Evolutionary conservation across 148 eudicot genomes (phyloP).

Genomic region (Silene uniflora): DNA sequence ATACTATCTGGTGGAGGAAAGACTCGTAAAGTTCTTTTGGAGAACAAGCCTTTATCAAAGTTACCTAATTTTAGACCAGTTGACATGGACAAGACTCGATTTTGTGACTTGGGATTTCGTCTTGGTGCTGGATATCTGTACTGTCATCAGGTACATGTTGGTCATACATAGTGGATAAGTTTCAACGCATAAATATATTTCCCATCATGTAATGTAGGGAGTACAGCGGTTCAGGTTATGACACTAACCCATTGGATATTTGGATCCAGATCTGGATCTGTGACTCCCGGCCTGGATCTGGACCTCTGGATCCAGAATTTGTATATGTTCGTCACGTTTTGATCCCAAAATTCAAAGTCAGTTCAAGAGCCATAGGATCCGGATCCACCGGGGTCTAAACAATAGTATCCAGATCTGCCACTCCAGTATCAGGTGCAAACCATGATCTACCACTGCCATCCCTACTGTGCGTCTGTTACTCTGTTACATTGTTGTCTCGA

Average conservation of each 20-base stretch:
- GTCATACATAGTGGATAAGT: not conserved
- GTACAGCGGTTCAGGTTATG: not conserved
- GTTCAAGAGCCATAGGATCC: not conserved
- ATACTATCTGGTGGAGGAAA: constrained; percentile 59
- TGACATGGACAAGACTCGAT: constrained; percentile 56
- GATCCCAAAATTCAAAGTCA: not conserved
- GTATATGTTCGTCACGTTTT: no score
- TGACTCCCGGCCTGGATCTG: not conserved
- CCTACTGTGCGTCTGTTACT: not conserved
- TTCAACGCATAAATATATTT: not conserved
- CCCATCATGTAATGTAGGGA: not conserved
- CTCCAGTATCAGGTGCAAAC: not conserved
- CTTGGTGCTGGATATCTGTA: constrained; percentile 89
- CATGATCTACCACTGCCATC: not conserved
- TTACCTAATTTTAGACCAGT: constrained; percentile 59
- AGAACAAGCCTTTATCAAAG: constrained; percentile 25
- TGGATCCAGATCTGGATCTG: not conserved
- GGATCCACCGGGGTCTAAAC: not conserved
- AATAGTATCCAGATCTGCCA: not conserved
- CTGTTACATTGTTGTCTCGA: not conserved
- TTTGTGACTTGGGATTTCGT: constrained; percentile 72
- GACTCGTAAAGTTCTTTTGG: constrained; percentile 37
- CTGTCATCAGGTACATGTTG: constrained; percentile 70
- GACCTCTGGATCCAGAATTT: not conserved
- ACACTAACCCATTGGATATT: not conserved